Percentiles rank a stretch among this genome's conserved stretches.
These are phyloP conservation scores for Solanum appendiculatum DNA, from an alignment of 257 asterid species.

Conservation along the genomic window DNA sequence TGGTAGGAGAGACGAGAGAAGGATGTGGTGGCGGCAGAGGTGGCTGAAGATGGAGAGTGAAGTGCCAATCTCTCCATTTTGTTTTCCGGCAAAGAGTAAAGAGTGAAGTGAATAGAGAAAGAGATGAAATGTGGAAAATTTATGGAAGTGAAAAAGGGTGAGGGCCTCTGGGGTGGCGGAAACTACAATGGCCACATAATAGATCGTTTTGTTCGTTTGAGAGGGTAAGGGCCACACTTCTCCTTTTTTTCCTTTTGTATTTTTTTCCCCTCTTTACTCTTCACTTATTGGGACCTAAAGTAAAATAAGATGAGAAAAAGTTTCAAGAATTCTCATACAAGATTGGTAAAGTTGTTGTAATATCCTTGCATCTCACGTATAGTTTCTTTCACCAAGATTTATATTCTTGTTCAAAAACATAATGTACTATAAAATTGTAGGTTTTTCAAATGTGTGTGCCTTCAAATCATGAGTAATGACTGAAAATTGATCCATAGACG, in stretches of 20 bases:
- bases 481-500: neutral
- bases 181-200: slow-evolving; percentile 18
- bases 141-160: neutral
- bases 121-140: neutral
- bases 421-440: neutral
- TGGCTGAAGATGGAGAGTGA: slow-evolving; percentile 31
- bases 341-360: neutral
- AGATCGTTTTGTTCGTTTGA: neutral
- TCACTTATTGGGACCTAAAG: neutral
- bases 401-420: neutral
- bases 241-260: neutral
- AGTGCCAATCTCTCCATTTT: slow-evolving; percentile 69
- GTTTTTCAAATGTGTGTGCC: neutral
- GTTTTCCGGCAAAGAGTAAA: neutral
- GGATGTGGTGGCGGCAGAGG: slow-evolving; percentile 26
- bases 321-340: neutral
- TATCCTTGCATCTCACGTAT: neutral
- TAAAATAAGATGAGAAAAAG: neutral
- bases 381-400: neutral
- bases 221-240: neutral
- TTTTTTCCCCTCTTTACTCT: neutral
- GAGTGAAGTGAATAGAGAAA: neutral
- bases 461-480: neutral
- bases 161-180: neutral
- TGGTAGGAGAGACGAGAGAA: slow-evolving; percentile 32